Base-by-base conservation (phyloP, 805 yeast genomes). In the Barnettozyma vustinii region DNA sequence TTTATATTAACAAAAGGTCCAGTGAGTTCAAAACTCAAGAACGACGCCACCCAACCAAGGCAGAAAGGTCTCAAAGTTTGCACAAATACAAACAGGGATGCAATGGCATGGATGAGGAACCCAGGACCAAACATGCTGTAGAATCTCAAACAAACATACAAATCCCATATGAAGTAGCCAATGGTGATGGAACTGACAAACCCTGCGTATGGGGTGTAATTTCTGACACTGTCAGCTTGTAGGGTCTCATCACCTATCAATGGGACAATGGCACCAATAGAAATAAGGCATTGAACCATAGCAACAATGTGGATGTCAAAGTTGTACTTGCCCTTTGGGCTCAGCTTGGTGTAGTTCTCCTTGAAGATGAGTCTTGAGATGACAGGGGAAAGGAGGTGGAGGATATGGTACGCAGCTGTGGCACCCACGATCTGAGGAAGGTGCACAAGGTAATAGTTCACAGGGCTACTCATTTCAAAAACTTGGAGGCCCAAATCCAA, bases 101-200 rank as follows among this genome's bases (percentile, higher is more conserved):
- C 90, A 37, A 79, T 56, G 0, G 95, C 98, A 63, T 94, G 99
- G 51, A 87, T 69, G 49, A 88, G 68, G 66, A 87, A 94, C 40
- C 91, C 89, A 15, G 79, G 46, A 0, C 99, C 98, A 66, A 88
- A 94, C 54, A 87, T 64, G 45, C 75, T 69, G 63, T 71, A 80
- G 69, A 86, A 74, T 45, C 67, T 67, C 9, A 81, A 7, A 62
- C 97, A 91, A 48, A 90, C 83, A 50, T 69, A 66, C 35, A 84
- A 52, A 66, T 94, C 99, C 99, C 99, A 94, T 20, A 88, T 56
- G 63, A 94, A 94, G 69, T 94, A 94, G 2, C 98, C 99, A 9
- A 75, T 62, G 9, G 95, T 83, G 48, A 84, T 60, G 1, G 97
- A 74, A 13, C 83, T 70, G 6, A 86, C 86, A 59, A 91, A 73